A percentile compares a stretch with the other conserved stretches of the same genome.
These are phyloP conservation scores for Cordyceps cicadae DNA, from an alignment of 2,329 filamentous ascomycete species.

Conservation along the genomic window DNA sequence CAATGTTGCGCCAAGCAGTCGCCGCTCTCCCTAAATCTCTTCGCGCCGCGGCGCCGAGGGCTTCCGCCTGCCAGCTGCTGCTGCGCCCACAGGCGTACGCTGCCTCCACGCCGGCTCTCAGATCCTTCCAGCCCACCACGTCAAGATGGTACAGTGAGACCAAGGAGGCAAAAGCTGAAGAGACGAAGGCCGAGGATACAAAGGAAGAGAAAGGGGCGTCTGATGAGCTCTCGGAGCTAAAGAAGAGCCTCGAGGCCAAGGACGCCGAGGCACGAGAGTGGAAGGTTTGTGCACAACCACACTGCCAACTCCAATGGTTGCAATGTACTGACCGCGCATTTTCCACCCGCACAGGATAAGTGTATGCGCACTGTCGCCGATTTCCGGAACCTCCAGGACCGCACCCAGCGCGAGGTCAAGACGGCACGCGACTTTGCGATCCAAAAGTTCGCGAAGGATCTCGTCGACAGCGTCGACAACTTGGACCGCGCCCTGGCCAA, in stretches of 20 bases:
- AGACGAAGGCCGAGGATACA: constrained; percentile 16
- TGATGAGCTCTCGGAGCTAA: constrained; percentile 35
- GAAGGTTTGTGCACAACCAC: constrained; percentile 55
- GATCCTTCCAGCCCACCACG: constrained; percentile 27
- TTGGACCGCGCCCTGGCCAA: constrained; percentile 82
- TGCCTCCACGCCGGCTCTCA: constrained; percentile 28
- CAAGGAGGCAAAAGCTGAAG: constrained; percentile 31
- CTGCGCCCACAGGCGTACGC: constrained; percentile 29
- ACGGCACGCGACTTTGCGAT: constrained; percentile 86
- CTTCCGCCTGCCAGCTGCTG: constrained; percentile 27
- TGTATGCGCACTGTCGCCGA: constrained; percentile 91
- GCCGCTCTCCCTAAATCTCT: constrained; percentile 36
- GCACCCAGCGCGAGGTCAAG: constrained; percentile 84
- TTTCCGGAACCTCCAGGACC: constrained; percentile 95
- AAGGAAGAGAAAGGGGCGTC: constrained; percentile 22
- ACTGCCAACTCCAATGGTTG: background rate
- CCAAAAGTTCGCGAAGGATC: constrained; percentile 88
- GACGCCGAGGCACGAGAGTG: constrained; percentile 57
- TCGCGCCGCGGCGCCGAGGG: constrained; percentile 31
- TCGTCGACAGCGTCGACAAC: constrained; percentile 94
- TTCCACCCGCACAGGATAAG: constrained; percentile 62
- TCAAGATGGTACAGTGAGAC: constrained; percentile 43
- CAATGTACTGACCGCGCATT: background rate
- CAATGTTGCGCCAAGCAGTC: constrained; percentile 40
- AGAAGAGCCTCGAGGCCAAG: constrained; percentile 45